These are phyloP conservation scores for Dictyophora rubrovolvata DNA, from an alignment of 768 basidiomycete species.

Conservation along the genomic window DNA sequence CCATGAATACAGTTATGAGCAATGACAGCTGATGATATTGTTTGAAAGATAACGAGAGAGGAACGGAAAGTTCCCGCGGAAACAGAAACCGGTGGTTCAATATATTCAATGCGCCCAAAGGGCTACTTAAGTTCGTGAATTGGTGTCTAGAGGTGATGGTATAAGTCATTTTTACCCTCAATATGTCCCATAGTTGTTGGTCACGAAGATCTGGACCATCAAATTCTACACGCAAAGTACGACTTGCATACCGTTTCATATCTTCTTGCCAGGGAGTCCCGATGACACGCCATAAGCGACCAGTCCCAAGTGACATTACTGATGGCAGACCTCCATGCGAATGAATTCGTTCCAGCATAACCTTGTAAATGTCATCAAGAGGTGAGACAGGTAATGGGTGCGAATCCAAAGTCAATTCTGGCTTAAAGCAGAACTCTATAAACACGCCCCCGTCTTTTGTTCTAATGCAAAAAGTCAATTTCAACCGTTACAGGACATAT, in stretches of 20 bases:
- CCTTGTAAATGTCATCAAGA: conserved; percentile 37
- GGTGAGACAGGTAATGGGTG: conserved; percentile 24
- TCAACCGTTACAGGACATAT: background rate
- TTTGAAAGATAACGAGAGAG: conserved; percentile 51
- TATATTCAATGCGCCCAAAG: conserved; percentile 69
- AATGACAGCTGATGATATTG: conserved; percentile 58
- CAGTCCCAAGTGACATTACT: conserved; percentile 44
- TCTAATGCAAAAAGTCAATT: conserved; percentile 23
- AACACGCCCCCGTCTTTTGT: conserved; percentile 83
- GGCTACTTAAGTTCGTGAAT: no score
- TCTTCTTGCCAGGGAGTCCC: conserved; percentile 86
- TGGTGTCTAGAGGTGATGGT: background rate
- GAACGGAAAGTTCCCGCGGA: conserved; percentile 60
- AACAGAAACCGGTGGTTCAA: conserved; percentile 48
- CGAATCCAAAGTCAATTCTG: background rate
- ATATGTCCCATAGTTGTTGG: conserved; percentile 64
- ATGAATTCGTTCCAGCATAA: conserved; percentile 33
- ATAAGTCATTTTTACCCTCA: conserved; percentile 52
- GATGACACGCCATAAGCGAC: conserved; percentile 60
- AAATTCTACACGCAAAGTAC: conserved; percentile 65
- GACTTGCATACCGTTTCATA: conserved; percentile 71
- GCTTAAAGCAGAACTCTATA: conserved; percentile 54
- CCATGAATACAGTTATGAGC: conserved; percentile 80
- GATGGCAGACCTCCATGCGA: conserved; percentile 50
- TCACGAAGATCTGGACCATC: conserved; percentile 84